Percentiles rank a stretch among this genome's conserved stretches.
Conservation (phyloP, 305 asterid genomes). For the Euphrasia arctica region DNA sequence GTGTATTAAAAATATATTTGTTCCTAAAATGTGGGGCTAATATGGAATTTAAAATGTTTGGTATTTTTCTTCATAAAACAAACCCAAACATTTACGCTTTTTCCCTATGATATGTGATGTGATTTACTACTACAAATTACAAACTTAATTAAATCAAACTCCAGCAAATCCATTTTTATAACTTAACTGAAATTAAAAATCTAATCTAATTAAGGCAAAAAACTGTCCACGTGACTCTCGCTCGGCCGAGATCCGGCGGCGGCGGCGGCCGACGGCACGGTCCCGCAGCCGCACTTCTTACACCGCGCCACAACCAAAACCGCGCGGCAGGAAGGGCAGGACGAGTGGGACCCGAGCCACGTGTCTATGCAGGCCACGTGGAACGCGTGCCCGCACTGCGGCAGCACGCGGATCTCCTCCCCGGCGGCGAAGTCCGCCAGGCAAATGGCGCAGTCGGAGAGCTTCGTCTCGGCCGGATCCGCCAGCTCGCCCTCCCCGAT, state of each 20-base stretch:
- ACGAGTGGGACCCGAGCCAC: conserved; percentile 83
- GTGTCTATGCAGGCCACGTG: conserved; percentile 79
- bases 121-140: too few relatives aligned
- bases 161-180: neutral
- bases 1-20: too few relatives aligned
- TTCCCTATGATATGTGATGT: too few relatives aligned
- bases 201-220: conserved; percentile 32
- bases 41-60: too few relatives aligned
- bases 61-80: too few relatives aligned
- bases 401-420: conserved; percentile 76
- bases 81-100: too few relatives aligned
- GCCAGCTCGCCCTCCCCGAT: conserved; percentile 33
- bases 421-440: conserved; percentile 65
- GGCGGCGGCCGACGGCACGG: conserved; percentile 26
- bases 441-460: conserved; percentile 83
- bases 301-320: conserved; percentile 60
- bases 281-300: conserved; percentile 56
- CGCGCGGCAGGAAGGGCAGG: conserved; percentile 87
- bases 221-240: conserved; percentile 29
- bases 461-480: conserved; percentile 25
- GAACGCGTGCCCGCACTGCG: conserved; percentile 89
- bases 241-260: conserved; percentile 29
- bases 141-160: too few relatives aligned
- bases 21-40: too few relatives aligned
- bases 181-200: neutral